These are phyloP conservation scores for Aspergillus sp. DNA, from an alignment of 2,329 filamentous ascomycete genomes.

Conservation along the genomic window DNA sequence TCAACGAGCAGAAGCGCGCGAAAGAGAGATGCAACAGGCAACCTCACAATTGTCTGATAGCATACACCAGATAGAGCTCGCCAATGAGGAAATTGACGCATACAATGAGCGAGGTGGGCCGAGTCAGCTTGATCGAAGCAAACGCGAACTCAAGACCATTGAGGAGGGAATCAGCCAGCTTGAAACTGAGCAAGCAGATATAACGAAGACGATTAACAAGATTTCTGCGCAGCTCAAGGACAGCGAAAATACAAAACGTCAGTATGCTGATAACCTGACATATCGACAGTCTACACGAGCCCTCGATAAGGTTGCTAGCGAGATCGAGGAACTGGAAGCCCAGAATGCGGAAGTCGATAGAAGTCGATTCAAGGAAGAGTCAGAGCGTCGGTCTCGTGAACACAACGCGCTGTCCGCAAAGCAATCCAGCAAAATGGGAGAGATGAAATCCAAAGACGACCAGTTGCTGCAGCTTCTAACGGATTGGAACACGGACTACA, in stretches of 20 bases:
- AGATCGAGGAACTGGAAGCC: conserved; percentile 72
- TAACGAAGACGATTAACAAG: conserved; percentile 72
- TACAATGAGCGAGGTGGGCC: conserved; percentile 77
- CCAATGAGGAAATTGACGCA: conserved; percentile 73
- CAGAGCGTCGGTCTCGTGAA: conserved; percentile 63
- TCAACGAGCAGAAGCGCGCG: conserved; percentile 68
- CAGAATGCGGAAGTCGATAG: conserved; percentile 83
- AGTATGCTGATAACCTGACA: conserved; percentile 83
- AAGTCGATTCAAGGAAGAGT: conserved; percentile 70
- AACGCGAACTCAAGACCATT: conserved; percentile 66
- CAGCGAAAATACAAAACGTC: conserved; percentile 78
- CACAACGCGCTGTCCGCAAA: conserved; percentile 71
- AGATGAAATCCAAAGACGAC: conserved; percentile 80
- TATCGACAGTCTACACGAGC: conserved; percentile 74
- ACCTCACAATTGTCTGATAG: conserved; percentile 71
- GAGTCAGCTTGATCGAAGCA: conserved; percentile 67
- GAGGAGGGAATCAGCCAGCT: conserved; percentile 65
- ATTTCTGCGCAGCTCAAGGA: conserved; percentile 75
- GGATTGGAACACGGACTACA: conserved; percentile 85
- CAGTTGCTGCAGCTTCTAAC: conserved; percentile 70
- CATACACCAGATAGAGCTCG: conserved; percentile 72
- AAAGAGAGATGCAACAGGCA: conserved; percentile 69
- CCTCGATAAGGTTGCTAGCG: conserved; percentile 64
- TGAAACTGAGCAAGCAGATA: conserved; percentile 66
- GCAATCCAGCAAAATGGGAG: conserved; percentile 71